phyloP scores from a whole-genome alignment of 257 asterid genomes.

The Lycium ferocissimum region DNA sequence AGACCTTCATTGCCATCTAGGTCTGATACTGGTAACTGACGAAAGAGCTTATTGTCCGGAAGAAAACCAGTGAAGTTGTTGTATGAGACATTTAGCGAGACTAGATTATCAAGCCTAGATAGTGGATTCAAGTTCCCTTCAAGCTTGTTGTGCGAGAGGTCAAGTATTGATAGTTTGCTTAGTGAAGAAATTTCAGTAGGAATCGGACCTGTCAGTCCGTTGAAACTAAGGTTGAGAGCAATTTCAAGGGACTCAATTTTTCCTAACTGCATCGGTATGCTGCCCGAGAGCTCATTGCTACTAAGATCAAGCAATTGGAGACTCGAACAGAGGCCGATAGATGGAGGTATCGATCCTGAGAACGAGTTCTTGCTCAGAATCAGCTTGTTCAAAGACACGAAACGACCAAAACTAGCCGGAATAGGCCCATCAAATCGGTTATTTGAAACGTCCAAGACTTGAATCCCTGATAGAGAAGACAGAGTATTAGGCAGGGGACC shows the following conservation, averaged over 20 bases:
- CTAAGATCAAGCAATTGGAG: slow-evolving; percentile 58
- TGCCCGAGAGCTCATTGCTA: slow-evolving; percentile 46
- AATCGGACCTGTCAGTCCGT: slow-evolving; percentile 46
- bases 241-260: slow-evolving; percentile 55
- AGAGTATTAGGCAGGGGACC: slow-evolving; percentile 47
- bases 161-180: slow-evolving; percentile 49
- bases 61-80: slow-evolving; percentile 53
- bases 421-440: slow-evolving; percentile 49
- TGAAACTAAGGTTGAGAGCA: slow-evolving; percentile 51
- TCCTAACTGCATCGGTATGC: slow-evolving; percentile 47
- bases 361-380: slow-evolving; percentile 43
- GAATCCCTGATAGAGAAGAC: slow-evolving; percentile 51
- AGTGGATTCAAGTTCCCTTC: slow-evolving; percentile 48
- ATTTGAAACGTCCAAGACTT: slow-evolving; percentile 50
- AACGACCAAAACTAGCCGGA: slow-evolving; percentile 48
- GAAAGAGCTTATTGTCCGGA: slow-evolving; percentile 54
- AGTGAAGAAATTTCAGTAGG: slow-evolving; percentile 51
- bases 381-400: slow-evolving; percentile 51
- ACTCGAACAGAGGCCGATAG: slow-evolving; percentile 50
- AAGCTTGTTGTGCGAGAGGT: slow-evolving; percentile 48
- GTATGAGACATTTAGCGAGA: slow-evolving; percentile 47
- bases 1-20: slow-evolving; percentile 49
- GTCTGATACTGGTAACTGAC: slow-evolving; percentile 47
- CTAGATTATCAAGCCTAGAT: slow-evolving; percentile 44
- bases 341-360: slow-evolving; percentile 53